phyloP scores from a whole-genome alignment of 192 early-diverging fungal genomes.

The Dimargaris xerosporica region DNA sequence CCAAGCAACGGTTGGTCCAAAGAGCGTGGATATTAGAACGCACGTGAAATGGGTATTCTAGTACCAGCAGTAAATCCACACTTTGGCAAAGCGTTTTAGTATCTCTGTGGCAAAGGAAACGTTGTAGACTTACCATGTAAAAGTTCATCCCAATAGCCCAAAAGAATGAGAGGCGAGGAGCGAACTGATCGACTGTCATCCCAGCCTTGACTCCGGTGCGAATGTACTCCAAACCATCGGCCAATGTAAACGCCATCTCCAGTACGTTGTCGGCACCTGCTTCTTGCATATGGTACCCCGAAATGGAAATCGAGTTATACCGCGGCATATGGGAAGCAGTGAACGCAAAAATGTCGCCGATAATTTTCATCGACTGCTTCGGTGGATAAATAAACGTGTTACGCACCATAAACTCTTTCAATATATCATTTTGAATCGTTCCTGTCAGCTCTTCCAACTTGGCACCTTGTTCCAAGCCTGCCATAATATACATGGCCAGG shows the following conservation, averaged over 20 bases:
- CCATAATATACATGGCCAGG: conserved; percentile 80
- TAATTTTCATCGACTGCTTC: conserved; percentile 74
- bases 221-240: conserved; percentile 74
- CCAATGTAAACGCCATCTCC: conserved; percentile 84
- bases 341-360: conserved; percentile 82
- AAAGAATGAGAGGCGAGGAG: conserved; percentile 81
- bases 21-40: no score
- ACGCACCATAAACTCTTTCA: conserved; percentile 90
- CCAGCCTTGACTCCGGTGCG: conserved; percentile 60
- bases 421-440: conserved; percentile 84
- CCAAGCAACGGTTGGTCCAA: no score
- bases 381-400: conserved; percentile 94
- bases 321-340: conserved; percentile 80
- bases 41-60: no score
- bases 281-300: conserved; percentile 88
- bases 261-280: conserved; percentile 78
- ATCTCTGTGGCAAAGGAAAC: conserved; percentile 10
- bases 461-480: conserved; percentile 75
- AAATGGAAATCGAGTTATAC: conserved; percentile 93
- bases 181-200: conserved; percentile 80
- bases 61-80: no score
- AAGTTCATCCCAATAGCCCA: conserved; percentile 91
- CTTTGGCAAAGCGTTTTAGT: no score
- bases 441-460: conserved; percentile 64
- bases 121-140: conserved; percentile 41